These are phyloP conservation scores for Fraxinus excelsior DNA, from an alignment of 257 asterid genomes.

Conservation along the genomic window DNA sequence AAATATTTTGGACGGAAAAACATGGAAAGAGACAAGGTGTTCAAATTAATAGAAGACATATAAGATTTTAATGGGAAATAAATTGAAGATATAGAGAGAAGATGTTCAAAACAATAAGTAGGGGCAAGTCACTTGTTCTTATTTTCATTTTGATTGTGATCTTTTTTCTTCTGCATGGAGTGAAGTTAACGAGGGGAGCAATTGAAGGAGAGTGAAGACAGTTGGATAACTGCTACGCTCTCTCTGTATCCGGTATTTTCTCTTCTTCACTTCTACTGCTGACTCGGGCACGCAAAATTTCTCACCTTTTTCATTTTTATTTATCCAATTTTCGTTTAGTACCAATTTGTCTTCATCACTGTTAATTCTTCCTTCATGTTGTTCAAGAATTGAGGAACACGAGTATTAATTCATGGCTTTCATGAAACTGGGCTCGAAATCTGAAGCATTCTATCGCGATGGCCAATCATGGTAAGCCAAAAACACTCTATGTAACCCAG, in stretches of 20 bases:
- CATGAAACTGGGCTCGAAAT: conserved; percentile 79
- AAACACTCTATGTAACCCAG: not conserved
- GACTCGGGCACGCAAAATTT: conserved; percentile 44
- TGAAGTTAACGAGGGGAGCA: conserved; percentile 25
- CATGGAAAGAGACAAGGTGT: no score
- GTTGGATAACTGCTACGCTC: conserved; percentile 32
- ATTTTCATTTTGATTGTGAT: not conserved
- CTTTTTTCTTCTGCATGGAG: not conserved
- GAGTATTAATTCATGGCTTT: conserved; percentile 51
- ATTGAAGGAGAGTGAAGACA: conserved; percentile 36
- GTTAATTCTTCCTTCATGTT: not conserved
- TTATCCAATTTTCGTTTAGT: not conserved
- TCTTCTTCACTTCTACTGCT: conserved; percentile 31
- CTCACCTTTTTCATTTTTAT: conserved; percentile 10
- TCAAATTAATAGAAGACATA: no score
- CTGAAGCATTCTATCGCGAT: conserved; percentile 76
- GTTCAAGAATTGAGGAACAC: not conserved
- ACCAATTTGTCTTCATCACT: not conserved
- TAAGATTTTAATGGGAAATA: no score
- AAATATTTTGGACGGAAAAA: no score
- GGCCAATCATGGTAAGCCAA: conserved; percentile 67
- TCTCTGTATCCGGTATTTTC: conserved; percentile 15
- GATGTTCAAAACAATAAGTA: no score
- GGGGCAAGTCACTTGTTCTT: not conserved
- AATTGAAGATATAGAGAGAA: no score